Evolutionary conservation across 2,329 filamentous ascomycete genomes (phyloP), one percentile per base, ranked within the genome.

Genomic region (Pseudocercospora pini-densiflorae): DNA sequence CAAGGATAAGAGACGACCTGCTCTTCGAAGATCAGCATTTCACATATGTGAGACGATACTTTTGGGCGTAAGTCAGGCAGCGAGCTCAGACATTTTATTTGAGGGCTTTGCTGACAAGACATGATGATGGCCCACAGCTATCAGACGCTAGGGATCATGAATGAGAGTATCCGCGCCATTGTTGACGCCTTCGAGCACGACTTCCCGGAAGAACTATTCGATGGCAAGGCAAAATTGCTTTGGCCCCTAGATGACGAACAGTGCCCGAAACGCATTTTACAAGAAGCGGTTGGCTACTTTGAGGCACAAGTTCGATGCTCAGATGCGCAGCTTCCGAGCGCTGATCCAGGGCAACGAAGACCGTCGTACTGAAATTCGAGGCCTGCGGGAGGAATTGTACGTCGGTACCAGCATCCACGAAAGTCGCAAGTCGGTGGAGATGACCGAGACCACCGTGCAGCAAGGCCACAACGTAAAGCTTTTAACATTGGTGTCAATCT

Each of bases 381-480:
- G 83, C 4, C 74, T 90, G 64, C 79, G 87, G 60, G 87, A 89
- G 66, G 87, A 89, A 73, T 81, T 90, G 0, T 90, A 89, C 75
- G 85, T 81, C 43, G 88, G 88, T 1, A 89, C 87, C 16, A 84
- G 82, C 1, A 88, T 90, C 63, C 84, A 87, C 71, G 87, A 89
- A 74, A 85, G 82, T 45, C 79, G 87, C 16, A 84, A 87, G 70
- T 87, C 85, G 16, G 87, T 90, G 36, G 87, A 89, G 65, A 74
- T 83, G 57, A 79, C 81, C 1, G 81, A 81, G 55, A 83, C 84
- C 9, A 84, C 84, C 0, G 82, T 85, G 21, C 78, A 84, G 64
- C 87, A 90, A 73, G 87, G 88, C 2, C 84, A 88, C 68, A 88
- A 89, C 72, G 88, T 89, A 71, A 86, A 87, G 69, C 78, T 85